Base-by-base conservation (phyloP, 148 eudicot species). In the Polygonum aviculare region DNA sequence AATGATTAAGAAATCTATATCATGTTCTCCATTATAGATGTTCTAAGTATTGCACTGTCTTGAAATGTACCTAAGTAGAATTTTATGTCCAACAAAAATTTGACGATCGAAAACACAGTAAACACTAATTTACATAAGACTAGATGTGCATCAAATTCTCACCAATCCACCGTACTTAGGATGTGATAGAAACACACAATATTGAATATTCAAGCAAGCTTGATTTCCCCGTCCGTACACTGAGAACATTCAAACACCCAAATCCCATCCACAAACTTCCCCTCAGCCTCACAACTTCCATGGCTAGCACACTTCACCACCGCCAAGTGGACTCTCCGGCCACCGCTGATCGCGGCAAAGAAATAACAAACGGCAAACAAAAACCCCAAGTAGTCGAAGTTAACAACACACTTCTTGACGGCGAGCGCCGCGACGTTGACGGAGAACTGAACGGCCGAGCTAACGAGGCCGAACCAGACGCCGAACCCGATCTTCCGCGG, bases 251-350 rank as follows among this genome's bases (percentile, higher is more conserved):
- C 72, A 67, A 67, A 36, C 19, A 67, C 72, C 72, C 72, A 67
- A 21, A 67, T 16, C 44, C 72, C 72, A 15, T 67, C 72, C 5
- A 35, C 19, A 36, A 67, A 36, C 19, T 5, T 67, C 21, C 72
- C 45, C 45, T 67, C 44, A 5, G 72, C 72, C 18, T 67, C 72
- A 67, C 40, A 14, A 33, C 9, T 67, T 15, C 72, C 72, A 67
- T 67, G 72, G 21, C 72, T 35, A 0, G 38, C 72, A 15, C 72
- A 67, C 21, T 36, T 67, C 72, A 67, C 72, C 72, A 67, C 44
- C 72, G 72, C 72, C 72, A 67, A 11, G 44, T 36, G 72, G 2
- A 8, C 44, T 15, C 44, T 35, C 72, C 72, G 72, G 6, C 16
- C 21, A 16, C 72, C 44, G 44, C 7, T 67, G 19, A 67, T 67